Evolutionary conservation across 371 early-diverging fungal species (phyloP).

Genomic region (Mortierella sp.): DNA sequence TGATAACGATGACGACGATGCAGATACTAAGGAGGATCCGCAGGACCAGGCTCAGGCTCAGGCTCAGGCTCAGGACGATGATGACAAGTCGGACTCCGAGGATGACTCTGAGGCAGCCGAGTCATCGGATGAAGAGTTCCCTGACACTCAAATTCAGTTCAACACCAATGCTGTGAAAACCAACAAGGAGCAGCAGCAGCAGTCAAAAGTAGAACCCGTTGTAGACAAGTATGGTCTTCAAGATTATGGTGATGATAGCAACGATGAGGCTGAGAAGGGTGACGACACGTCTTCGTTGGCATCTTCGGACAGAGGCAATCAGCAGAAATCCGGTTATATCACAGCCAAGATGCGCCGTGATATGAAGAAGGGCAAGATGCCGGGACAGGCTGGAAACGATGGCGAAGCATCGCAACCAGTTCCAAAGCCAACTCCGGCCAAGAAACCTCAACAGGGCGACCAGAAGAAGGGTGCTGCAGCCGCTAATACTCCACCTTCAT

Average conservation of each 20-base stretch:
- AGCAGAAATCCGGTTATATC: conserved; percentile 43
- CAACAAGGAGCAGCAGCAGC: conserved; percentile 15
- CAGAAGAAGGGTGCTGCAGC: conserved; percentile 26
- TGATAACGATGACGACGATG: conserved; percentile 26
- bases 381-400: conserved; percentile 13
- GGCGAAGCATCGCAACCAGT: not conserved
- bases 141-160: conserved; percentile 69
- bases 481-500: conserved; percentile 40
- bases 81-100: conserved; percentile 26
- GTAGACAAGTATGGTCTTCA: conserved; percentile 79
- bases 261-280: conserved; percentile 56
- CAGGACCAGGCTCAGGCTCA: conserved; percentile 17
- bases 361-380: conserved; percentile 40
- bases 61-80: conserved; percentile 13
- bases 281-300: conserved; percentile 41
- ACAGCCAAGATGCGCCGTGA: conserved; percentile 54
- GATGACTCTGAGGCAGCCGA: conserved; percentile 59
- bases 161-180: conserved; percentile 12
- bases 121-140: conserved; percentile 65
- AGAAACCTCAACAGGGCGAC: conserved; percentile 27
- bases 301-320: conserved; percentile 23
- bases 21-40: conserved; percentile 27
- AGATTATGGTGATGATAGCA: conserved; percentile 75
- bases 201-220: conserved; percentile 4
- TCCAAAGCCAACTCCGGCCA: conserved; percentile 1